Conservation (phyloP, 306 rosid species). For the Quercus engelmannii region DNA sequence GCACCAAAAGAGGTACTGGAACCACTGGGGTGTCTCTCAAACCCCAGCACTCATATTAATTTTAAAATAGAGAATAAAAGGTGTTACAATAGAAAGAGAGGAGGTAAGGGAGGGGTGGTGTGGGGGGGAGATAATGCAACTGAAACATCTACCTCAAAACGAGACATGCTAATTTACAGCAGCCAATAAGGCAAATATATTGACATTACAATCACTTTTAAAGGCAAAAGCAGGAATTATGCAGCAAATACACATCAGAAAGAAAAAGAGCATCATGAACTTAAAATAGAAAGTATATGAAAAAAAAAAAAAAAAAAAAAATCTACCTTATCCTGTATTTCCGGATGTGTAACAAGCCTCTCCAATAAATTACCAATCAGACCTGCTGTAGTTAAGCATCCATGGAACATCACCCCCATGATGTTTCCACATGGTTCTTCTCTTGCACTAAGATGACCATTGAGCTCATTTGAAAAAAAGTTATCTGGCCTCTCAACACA, state of each 20-base stretch:
- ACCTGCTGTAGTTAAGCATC: constrained; percentile 63
- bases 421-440: constrained; percentile 64
- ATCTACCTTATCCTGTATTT: constrained; percentile 72
- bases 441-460: constrained; percentile 27
- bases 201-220: too few species aligned
- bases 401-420: constrained; percentile 80
- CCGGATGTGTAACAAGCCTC: constrained; percentile 50
- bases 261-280: too few species aligned
- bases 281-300: not conserved
- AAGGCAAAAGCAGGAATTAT: not conserved
- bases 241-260: not conserved
- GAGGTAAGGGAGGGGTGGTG: too few species aligned
- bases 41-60: too few species aligned
- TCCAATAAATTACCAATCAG: constrained; percentile 54
- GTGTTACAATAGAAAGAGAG: too few species aligned
- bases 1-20: too few species aligned
- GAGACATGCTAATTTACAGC: too few species aligned
- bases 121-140: too few species aligned
- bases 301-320: constrained; percentile 16
- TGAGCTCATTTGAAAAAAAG: constrained; percentile 35
- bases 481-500: constrained; percentile 28
- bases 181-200: too few species aligned
- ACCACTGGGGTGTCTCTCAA: too few species aligned
- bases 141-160: too few species aligned
- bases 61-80: too few species aligned